Evolutionary conservation across 495 filamentous ascomycete genomes (phyloP).

Genomic region (Cercophora samala): DNA sequence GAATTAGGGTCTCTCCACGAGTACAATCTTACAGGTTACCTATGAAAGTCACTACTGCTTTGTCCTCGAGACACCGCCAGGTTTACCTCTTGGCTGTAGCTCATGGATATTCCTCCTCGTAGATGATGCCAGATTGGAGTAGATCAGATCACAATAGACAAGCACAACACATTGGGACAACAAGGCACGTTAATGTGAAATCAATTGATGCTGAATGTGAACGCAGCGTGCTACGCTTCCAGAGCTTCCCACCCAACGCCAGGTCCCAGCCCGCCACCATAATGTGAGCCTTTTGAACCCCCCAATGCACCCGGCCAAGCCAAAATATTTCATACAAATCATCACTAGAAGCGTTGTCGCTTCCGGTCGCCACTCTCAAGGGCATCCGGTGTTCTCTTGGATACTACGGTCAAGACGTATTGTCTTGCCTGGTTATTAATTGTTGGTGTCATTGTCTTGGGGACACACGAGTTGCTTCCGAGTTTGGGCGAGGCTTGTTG

Average conservation of each 20-base stretch:
- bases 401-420: conserved; percentile 27
- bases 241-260: not conserved
- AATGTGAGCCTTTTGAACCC: conserved; percentile 3
- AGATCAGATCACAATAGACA: not conserved
- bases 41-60: too few relatives aligned
- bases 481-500: conserved; percentile 20
- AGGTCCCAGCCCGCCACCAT: not conserved
- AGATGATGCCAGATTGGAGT: too few relatives aligned
- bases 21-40: too few relatives aligned
- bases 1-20: too few relatives aligned
- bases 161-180: not conserved
- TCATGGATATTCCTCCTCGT: too few relatives aligned
- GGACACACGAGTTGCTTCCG: conserved; percentile 28
- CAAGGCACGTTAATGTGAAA: not conserved
- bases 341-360: conserved; percentile 15
- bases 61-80: too few relatives aligned
- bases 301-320: conserved; percentile 1
- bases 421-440: conserved; percentile 10
- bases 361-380: conserved; percentile 5
- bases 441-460: conserved; percentile 24
- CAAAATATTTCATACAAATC: conserved; percentile 20
- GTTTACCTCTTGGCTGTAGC: too few relatives aligned
- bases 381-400: conserved; percentile 8
- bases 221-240: not conserved
- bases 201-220: not conserved